Percentiles rank a stretch among this genome's conserved stretches.
Conservation (phyloP, 140 eudicot genomes). For the Anethum foeniculum region DNA sequence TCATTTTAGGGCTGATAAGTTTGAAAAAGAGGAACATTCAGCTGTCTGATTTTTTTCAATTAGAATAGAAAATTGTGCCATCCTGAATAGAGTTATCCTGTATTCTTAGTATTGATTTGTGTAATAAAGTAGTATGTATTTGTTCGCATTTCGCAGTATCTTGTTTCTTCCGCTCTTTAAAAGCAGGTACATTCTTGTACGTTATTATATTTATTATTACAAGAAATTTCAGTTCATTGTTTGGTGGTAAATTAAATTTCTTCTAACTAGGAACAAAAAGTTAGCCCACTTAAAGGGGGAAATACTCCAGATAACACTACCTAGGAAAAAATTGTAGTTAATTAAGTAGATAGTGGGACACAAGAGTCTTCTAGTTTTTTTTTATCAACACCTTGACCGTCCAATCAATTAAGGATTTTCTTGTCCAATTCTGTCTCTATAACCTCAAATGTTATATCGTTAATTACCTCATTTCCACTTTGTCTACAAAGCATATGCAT, state of each 20-base stretch:
- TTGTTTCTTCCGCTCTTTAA: background rate
- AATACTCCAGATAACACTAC: background rate
- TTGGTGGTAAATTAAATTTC: background rate
- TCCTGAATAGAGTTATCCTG: background rate
- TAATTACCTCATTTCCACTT: background rate
- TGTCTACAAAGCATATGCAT: background rate
- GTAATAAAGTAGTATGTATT: background rate
- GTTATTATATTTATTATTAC: background rate
- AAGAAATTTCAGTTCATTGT: background rate
- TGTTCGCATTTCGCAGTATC: background rate
- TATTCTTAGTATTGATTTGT: background rate
- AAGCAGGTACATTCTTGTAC: background rate
- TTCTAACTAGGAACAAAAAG: background rate
- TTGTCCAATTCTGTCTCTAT: background rate
- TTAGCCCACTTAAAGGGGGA: background rate
- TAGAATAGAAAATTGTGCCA: background rate
- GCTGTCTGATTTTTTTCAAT: background rate
- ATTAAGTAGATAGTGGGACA: background rate
- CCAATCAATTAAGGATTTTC: background rate
- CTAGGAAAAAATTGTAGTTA: background rate
- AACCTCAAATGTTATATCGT: background rate
- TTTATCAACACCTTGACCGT: background rate
- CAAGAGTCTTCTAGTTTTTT: background rate
- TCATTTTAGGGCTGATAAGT: background rate
- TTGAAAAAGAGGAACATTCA: background rate